Percentiles rank a stretch among this genome's conserved stretches.
Conservation (phyloP, 352 stramenopile genomes). For the Aphanomyces stellatus region DNA sequence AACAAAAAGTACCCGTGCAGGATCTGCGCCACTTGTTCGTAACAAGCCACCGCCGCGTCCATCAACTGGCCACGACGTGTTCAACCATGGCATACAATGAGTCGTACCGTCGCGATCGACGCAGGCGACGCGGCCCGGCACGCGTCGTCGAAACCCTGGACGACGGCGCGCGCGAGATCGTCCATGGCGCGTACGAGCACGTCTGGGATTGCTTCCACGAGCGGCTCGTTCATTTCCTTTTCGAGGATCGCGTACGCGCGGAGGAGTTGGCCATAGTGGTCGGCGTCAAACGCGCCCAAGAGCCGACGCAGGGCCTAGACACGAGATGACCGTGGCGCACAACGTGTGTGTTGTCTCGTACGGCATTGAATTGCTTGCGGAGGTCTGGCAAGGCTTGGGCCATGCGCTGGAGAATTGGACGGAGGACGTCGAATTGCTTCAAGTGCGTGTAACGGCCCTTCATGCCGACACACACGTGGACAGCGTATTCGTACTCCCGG, state of each 20-base stretch:
- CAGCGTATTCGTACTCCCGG: conserved; percentile 1
- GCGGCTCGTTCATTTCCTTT: conserved; percentile 57
- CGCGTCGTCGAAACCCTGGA: neutral
- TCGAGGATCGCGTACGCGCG: conserved; percentile 72
- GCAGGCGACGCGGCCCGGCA: neutral
- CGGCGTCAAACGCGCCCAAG: conserved; percentile 52
- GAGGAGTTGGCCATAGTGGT: conserved; percentile 73
- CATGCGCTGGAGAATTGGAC: neutral
- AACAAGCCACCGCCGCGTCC: conserved; percentile 48
- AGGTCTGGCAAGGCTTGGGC: conserved; percentile 4
- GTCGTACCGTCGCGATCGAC: neutral
- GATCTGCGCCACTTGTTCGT: conserved; percentile 63
- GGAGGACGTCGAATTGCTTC: conserved; percentile 7
- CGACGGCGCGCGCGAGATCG: conserved; percentile 29
- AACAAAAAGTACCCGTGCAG: conserved; percentile 87
- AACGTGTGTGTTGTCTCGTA: too few relatives aligned
- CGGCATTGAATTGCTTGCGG: conserved; percentile 11
- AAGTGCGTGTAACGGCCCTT: neutral
- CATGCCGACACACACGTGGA: conserved; percentile 1
- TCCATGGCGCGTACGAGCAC: conserved; percentile 73
- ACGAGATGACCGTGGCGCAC: neutral
- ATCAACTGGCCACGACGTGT: conserved; percentile 29
- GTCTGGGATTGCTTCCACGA: conserved; percentile 63
- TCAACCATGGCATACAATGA: neutral
- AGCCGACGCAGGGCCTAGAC: conserved; percentile 62